Evolutionary conservation across 75 land plant genomes (phyloP), one percentile per base, ranked within the genome.

Genomic region (Pinus taeda): DNA sequence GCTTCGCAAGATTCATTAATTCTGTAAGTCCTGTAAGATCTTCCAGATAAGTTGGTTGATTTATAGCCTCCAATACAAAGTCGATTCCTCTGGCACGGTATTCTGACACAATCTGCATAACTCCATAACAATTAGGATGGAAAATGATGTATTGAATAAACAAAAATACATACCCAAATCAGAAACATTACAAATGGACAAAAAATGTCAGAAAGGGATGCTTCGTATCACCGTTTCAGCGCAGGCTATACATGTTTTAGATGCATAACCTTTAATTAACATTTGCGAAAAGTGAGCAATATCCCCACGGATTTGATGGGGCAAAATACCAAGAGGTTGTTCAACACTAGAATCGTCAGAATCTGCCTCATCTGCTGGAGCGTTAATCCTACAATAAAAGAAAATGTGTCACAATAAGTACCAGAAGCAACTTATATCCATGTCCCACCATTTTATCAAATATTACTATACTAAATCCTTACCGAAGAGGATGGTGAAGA

Each of bases 1-100:
- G 12, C 55, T 49, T 49, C 9, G 55, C 89, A 21, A 93, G 85
- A 21, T 92, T 82, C 80, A 88, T 86, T 76, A 97, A 74, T 61
- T 91, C 96, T 12, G 99, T 95, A 26, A 97, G 81, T 57, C 99
- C 99, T 24, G 99, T 95, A 56, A 97, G 84, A 79, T 97, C 99
- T 75, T 95, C 99, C 84, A 97, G 64, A 79, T 95, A 97, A 5
- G 92, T 88, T 4, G 99, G 98, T 53, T 91, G 88, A 75, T 95
- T 97, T 49, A 97, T 85, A 6, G 88, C 99, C 81, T 91, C 80
- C 37, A 91, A 79, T 30, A 97, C 76, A 78, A 97, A 95, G 15
- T 91, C 93, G 74, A 89, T 75, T 21, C 96, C 99, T 86, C 93
- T 88, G 59, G 76, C 77, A 75, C 88, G 86, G 78, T 83, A 97